Base-by-base conservation (phyloP, 257 asterid genomes). In the Nicotiana sylvestris region DNA sequence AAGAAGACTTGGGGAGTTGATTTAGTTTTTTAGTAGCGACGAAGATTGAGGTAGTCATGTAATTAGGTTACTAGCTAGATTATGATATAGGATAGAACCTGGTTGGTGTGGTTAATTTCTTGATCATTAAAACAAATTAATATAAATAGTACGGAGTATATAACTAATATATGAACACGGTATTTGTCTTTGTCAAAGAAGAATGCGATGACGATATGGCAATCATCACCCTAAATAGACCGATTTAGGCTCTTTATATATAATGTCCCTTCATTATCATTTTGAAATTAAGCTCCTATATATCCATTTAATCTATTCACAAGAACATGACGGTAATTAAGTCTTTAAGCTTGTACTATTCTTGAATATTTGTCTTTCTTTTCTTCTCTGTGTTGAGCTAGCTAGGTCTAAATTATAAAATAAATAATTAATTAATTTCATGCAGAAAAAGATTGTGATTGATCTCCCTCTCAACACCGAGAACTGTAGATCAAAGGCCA, bases 391-490 rank as follows among this genome's bases (percentile, higher is more conserved):
- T 27, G 3, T 27, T 2, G 11, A 5, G 11, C 0, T 72, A 9
- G 25, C n/a, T 10, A 11, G 25, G 21, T 25, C 21, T 39, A 21
- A 70, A n/a, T 21, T 33, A 33, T 33, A 33, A 33, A 21, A n/a
- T 43, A 9, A 70, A 7, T 5, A 39, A 39, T 37, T 37, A 37
- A 37, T 43, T n/a, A 2, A 21, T 39, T 0, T n/a, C 13, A 15
- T 21, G 81, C 69, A 82, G 85, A 66, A 86, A 86, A 81, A 79
- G 69, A 80, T 81, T 76, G 86, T 81, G 5, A 76, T 81, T 29
- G 25, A 69, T 55, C 49, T 81, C 2, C 65, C 76, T 60, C 10
- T 80, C 9, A 12, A 21, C 55, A 77, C 37, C 39, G 86, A 80
- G 18, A 37, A 17, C 18, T 66, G 83, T 55, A 66, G 81, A 81